Conservation (phyloP, 2,329 filamentous ascomycete species). For the Fusarium stilboides region DNA sequence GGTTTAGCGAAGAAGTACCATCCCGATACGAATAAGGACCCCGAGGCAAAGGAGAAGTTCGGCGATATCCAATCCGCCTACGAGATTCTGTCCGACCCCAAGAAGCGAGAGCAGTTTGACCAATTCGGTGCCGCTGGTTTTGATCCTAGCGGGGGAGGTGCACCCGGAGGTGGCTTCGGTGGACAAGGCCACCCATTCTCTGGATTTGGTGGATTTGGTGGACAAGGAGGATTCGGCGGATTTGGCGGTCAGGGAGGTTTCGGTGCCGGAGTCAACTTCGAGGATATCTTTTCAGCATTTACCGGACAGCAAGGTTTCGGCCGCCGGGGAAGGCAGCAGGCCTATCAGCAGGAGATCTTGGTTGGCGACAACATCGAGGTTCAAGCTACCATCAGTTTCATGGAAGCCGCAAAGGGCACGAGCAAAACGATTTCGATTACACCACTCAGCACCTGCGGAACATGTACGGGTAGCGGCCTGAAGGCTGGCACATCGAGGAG, state of each 20-base stretch:
- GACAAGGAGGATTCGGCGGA: slow-evolving; percentile 39
- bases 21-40: slow-evolving; percentile 97
- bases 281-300: slow-evolving; percentile 94
- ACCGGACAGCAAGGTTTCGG: slow-evolving; percentile 72
- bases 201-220: slow-evolving; percentile 61
- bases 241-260: slow-evolving; percentile 73
- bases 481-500: slow-evolving; percentile 83
- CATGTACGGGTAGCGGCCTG: slow-evolving; percentile 86
- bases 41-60: slow-evolving; percentile 94
- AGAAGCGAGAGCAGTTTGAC: slow-evolving; percentile 94
- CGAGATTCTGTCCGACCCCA: slow-evolving; percentile 90
- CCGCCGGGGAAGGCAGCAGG: slow-evolving; percentile 63
- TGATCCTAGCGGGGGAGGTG: slow-evolving; percentile 77
- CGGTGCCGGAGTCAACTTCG: slow-evolving; percentile 90
- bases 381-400: slow-evolving; percentile 92
- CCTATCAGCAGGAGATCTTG: slow-evolving; percentile 83
- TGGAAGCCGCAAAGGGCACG: slow-evolving; percentile 94
- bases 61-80: slow-evolving; percentile 94
- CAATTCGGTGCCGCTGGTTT: slow-evolving; percentile 91
- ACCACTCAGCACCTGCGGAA: slow-evolving; percentile 84
- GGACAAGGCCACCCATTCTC: slow-evolving; percentile 77
- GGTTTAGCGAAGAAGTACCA: slow-evolving; percentile 97
- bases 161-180: slow-evolving; percentile 72
- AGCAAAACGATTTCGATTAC: slow-evolving; percentile 90
- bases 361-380: slow-evolving; percentile 98